Evolutionary conservation across 352 stramenopile species (phyloP), one percentile per base, ranked within the genome.

Genomic region (Phytophthora pseudosyringae): DNA sequence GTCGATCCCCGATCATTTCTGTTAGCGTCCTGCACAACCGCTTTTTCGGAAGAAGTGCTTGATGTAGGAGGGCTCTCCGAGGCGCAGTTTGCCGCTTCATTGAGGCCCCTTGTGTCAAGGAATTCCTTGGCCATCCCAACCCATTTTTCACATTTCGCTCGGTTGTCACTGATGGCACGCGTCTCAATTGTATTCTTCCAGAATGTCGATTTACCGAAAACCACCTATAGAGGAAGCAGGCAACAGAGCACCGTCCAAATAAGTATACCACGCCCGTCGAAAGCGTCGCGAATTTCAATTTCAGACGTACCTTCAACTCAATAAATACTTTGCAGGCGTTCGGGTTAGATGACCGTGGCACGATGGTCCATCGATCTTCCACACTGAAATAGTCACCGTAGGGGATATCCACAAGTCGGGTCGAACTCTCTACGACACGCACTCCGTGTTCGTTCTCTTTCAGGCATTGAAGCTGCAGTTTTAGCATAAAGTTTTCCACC

Each of bases 301-400:
- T 32, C 29, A 54, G 16, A 61, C 55, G 21, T 31, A 82, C 84
- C 73, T 91, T 93, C 16, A 92, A 51, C 51, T 95, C 85, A 59
- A 95, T 91, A 59, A 71, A 82, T 64, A 95, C 33, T 64, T 81
- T 78, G 69, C 81, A 92, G 4, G 73, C 64, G 26, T 79, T 68
- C 10, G 67, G 18, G 18, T 86, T 59, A 1, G 71, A 73, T n/a
- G 68, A 43, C 39, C 75, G 59, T 6, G 81, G 76, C n/a, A 86
- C 69, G 40, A 95, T 75, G 12, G 81, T 91, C 81, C 86, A 94
- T 5, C 88, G 81, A 28, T 93, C 84, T 60, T 94, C 86, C 3
- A 95, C 88, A 54, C 82, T 93, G 45, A 95, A 95, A 67, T 91
- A 94, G 63, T 95, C 88, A 18, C 88, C 86, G 56, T 95, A 95